These are phyloP conservation scores for Ampelomyces quisqualis DNA, from an alignment of 2,329 filamentous ascomycete genomes.

Conservation along the genomic window DNA sequence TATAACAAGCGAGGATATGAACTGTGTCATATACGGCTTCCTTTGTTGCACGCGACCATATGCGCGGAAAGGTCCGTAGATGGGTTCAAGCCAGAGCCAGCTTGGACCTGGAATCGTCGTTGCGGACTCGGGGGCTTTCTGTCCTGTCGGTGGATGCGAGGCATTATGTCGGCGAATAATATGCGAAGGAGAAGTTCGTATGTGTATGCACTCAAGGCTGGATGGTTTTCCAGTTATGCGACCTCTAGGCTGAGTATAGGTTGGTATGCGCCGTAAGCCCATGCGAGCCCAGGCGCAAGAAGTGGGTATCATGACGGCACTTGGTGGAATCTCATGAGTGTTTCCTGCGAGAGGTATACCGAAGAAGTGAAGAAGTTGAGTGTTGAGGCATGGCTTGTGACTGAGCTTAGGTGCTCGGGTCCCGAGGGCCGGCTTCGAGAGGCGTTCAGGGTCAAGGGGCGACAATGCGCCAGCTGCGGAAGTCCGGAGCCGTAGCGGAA, in stretches of 20 bases:
- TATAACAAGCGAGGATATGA: slow-evolving; percentile 72
- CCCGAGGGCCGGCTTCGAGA: background rate
- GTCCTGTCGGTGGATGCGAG: slow-evolving; percentile 20
- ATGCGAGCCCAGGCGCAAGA: slow-evolving; percentile 30
- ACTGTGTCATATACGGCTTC: slow-evolving; percentile 76
- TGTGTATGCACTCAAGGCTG: slow-evolving; percentile 8
- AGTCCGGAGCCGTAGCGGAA: background rate
- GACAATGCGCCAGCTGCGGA: slow-evolving; percentile 5
- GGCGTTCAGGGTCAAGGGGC: background rate
- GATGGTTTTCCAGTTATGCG: slow-evolving; percentile 5
- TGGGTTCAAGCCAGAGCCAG: slow-evolving; percentile 51
- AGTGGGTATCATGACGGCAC: slow-evolving; percentile 33
- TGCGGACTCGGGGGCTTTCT: slow-evolving; percentile 17
- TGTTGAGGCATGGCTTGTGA: slow-evolving; percentile 15
- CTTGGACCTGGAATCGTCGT: slow-evolving; percentile 47
- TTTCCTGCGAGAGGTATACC: slow-evolving; percentile 2
- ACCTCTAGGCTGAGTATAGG: slow-evolving; percentile 12
- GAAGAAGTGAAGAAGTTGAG: slow-evolving; percentile 10
- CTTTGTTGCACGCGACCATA: slow-evolving; percentile 72
- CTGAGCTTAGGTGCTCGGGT: slow-evolving; percentile 15
- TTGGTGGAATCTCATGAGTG: slow-evolving; percentile 12
- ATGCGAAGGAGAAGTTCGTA: slow-evolving; percentile 13
- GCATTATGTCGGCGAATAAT: slow-evolving; percentile 20
- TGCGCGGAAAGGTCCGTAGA: slow-evolving; percentile 49
- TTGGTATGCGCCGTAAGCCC: slow-evolving; percentile 27